Percentiles rank a stretch among this genome's conserved stretches.
Conservation (phyloP, 208 protist genomes). For the Trypanosoma avium region DNA sequence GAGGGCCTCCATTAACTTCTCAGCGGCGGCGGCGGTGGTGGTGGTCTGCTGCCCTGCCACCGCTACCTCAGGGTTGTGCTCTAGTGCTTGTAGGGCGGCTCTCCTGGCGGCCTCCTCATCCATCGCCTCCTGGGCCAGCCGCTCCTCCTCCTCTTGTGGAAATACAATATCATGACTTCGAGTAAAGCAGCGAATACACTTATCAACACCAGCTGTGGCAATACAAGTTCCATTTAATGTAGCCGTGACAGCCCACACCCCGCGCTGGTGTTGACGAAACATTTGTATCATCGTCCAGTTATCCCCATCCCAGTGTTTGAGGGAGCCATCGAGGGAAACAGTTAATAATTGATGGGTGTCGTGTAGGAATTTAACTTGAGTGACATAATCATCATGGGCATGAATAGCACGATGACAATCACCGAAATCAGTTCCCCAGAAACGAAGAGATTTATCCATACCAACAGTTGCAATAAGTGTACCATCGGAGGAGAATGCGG, state of each 20-base stretch:
- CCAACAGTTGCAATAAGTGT: conserved; percentile 94
- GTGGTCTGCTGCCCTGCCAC: conserved; percentile 71
- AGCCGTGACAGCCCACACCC: conserved; percentile 65
- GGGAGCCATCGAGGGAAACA: conserved; percentile 89
- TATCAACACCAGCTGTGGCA: conserved; percentile 71
- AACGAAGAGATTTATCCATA: conserved; percentile 99
- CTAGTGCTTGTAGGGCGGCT: conserved; percentile 60
- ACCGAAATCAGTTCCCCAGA: conserved; percentile 98
- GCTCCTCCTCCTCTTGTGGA: conserved; percentile 86
- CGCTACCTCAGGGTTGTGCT: conserved; percentile 49
- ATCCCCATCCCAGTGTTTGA: conserved; percentile 99
- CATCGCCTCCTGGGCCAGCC: conserved; percentile 83
- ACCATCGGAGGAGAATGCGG: conserved; percentile 94
- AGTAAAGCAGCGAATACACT: conserved; percentile 77
- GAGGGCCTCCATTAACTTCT: conserved; percentile 87
- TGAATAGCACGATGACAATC: conserved; percentile 98
- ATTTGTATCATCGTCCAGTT: conserved; percentile 92
- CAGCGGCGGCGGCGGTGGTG: conserved; percentile 66
- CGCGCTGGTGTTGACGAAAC: conserved; percentile 75
- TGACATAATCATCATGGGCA: conserved; percentile 98
- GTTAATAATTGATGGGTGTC: conserved; percentile 99
- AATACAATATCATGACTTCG: conserved; percentile 91
- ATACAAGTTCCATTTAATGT: conserved; percentile 81
- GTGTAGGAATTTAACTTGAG: conserved; percentile 93
- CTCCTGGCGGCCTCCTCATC: conserved; percentile 80